Conservation (phyloP, 1,284 basidiomycete species). For the Puccinia horiana region DNA sequence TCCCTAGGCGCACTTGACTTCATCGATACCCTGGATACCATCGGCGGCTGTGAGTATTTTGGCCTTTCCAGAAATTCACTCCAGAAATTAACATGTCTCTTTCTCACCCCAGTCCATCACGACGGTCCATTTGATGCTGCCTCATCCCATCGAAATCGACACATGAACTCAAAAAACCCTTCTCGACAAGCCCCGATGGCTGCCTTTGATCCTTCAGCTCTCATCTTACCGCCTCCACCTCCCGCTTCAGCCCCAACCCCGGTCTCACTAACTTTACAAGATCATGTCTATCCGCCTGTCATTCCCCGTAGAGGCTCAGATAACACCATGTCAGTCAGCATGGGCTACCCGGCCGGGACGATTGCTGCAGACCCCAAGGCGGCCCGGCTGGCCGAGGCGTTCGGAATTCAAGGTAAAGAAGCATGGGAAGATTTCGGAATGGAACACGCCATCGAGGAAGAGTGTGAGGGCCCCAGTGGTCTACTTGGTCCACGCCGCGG, state of each 20-base stretch:
- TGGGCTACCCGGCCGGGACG: conserved; percentile 42
- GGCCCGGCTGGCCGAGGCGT: conserved; percentile 63
- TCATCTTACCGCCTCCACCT: conserved; percentile 62
- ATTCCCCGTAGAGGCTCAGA: neutral
- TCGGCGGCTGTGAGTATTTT: conserved; percentile 39
- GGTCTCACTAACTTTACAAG: neutral
- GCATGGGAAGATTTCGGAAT: conserved; percentile 80
- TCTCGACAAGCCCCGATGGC: conserved; percentile 74
- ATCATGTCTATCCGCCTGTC: conserved; percentile 33
- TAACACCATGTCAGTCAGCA: conserved; percentile 23
- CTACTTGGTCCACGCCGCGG: conserved; percentile 53
- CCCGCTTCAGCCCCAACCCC: conserved; percentile 56
- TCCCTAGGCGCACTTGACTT: conserved; percentile 26
- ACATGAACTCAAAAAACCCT: conserved; percentile 61
- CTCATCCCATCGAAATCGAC: conserved; percentile 74
- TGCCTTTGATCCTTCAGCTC: conserved; percentile 68
- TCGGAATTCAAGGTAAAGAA: conserved; percentile 83
- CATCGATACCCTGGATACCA: conserved; percentile 47
- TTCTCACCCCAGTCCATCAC: conserved; percentile 64
- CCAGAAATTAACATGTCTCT: neutral
- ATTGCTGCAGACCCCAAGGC: conserved; percentile 57
- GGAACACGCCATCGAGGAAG: conserved; percentile 61
- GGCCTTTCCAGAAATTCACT: neutral
- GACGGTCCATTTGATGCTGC: conserved; percentile 84
- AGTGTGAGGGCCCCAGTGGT: conserved; percentile 56